Conservation (phyloP, 768 basidiomycete species). For the Boletus fagicola region DNA sequence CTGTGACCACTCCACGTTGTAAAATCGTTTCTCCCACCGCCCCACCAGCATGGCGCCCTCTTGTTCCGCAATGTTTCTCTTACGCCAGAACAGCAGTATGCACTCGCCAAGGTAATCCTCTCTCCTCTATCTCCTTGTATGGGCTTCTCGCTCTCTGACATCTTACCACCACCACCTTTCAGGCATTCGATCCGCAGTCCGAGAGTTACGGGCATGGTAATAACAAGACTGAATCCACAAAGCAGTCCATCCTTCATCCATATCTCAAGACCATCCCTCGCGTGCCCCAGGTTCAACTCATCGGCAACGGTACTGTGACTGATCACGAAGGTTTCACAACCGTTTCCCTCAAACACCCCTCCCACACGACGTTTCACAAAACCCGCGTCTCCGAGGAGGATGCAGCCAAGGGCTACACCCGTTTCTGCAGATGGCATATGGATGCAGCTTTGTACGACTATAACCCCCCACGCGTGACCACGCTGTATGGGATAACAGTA, state of each 20-base stretch:
- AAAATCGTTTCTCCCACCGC: neutral
- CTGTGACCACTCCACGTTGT: neutral
- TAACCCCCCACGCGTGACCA: conserved; percentile 84
- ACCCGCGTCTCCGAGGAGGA: conserved; percentile 71
- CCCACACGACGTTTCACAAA: conserved; percentile 86
- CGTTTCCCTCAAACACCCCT: conserved; percentile 81
- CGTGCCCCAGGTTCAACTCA: conserved; percentile 87
- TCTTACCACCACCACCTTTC: conserved; percentile 6
- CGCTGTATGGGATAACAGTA: conserved; percentile 76
- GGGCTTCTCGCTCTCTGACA: neutral
- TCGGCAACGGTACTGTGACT: conserved; percentile 82
- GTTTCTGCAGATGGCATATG: conserved; percentile 92
- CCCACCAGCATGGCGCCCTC: conserved; percentile 62
- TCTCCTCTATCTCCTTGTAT: neutral
- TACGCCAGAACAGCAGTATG: conserved; percentile 81
- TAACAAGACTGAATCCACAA: conserved; percentile 73
- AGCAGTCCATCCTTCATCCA: conserved; percentile 82
- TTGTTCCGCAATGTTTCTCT: conserved; percentile 70
- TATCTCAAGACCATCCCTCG: conserved; percentile 90
- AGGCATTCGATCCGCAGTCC: conserved; percentile 74
- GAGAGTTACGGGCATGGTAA: conserved; percentile 82
- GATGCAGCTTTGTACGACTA: conserved; percentile 82
- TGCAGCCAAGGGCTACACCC: conserved; percentile 69
- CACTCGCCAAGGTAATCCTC: conserved; percentile 68
- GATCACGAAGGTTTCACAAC: conserved; percentile 80